These are phyloP conservation scores for Ophiostoma quercus DNA, from an alignment of 2,329 filamentous ascomycete genomes.

Conservation along the genomic window DNA sequence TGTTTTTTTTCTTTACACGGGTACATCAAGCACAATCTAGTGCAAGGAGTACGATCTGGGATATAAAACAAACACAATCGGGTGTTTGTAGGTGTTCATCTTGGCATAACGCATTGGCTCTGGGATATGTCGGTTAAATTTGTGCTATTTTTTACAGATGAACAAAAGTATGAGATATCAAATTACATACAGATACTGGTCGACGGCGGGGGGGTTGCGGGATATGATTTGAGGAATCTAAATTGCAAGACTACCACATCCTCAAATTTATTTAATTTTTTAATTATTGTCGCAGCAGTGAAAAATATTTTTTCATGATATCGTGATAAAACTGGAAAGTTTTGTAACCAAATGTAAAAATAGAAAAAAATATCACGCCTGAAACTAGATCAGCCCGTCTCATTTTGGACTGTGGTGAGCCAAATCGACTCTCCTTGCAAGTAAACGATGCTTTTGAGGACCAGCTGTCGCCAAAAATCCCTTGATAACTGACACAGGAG, in stretches of 20 bases:
- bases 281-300: too few species aligned
- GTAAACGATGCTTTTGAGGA: neutral
- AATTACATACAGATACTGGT: neutral
- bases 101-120: neutral
- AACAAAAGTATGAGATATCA: neutral
- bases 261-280: neutral
- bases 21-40: neutral
- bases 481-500: neutral
- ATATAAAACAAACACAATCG: neutral
- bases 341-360: neutral
- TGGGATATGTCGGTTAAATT: neutral
- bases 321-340: too few species aligned
- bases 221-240: neutral
- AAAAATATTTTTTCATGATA: too few species aligned
- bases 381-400: neutral
- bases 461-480: neutral
- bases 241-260: neutral
- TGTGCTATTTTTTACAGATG: neutral
- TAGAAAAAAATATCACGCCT: neutral
- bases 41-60: neutral
- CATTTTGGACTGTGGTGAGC: neutral
- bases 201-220: neutral
- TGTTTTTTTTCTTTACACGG: neutral
- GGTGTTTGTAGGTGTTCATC: neutral
- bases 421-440: neutral